Conservation (phyloP, 768 basidiomycete species). For the Lentinula aciculospora region DNA sequence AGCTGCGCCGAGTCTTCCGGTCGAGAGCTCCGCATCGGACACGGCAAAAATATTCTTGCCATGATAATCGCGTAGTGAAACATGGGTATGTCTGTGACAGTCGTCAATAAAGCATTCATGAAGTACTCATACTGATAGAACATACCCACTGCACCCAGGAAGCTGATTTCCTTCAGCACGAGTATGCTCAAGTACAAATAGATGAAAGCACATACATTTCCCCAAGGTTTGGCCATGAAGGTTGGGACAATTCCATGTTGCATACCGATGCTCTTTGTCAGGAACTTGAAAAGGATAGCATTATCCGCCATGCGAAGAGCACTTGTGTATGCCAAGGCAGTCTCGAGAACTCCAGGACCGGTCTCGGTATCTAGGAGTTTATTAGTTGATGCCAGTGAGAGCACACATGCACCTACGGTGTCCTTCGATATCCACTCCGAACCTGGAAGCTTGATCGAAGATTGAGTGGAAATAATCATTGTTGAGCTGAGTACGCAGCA, state of each 20-base stretch:
- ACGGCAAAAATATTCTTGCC: constrained; percentile 83
- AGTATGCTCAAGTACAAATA: not conserved
- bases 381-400: not conserved
- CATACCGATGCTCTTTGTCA: constrained; percentile 91
- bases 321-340: constrained; percentile 79
- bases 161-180: constrained; percentile 40
- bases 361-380: constrained; percentile 75
- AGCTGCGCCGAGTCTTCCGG: constrained; percentile 64
- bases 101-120: not conserved
- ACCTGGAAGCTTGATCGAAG: constrained; percentile 67
- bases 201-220: constrained; percentile 51
- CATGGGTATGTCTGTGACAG: constrained; percentile 74
- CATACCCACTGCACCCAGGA: constrained; percentile 91
- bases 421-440: constrained; percentile 80
- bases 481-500: constrained; percentile 87
- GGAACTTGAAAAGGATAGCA: constrained; percentile 86
- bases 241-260: constrained; percentile 84
- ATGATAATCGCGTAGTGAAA: constrained; percentile 65
- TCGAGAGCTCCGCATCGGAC: constrained; percentile 48
- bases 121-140: not conserved
- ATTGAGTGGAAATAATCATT: constrained; percentile 85
- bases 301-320: constrained; percentile 86
- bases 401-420: constrained; percentile 54
- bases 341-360: constrained; percentile 84
- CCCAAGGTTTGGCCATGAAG: constrained; percentile 99